Evolutionary conservation across 805 yeast genomes (phyloP).

Genomic region (Debaryomyces prosopidis): DNA sequence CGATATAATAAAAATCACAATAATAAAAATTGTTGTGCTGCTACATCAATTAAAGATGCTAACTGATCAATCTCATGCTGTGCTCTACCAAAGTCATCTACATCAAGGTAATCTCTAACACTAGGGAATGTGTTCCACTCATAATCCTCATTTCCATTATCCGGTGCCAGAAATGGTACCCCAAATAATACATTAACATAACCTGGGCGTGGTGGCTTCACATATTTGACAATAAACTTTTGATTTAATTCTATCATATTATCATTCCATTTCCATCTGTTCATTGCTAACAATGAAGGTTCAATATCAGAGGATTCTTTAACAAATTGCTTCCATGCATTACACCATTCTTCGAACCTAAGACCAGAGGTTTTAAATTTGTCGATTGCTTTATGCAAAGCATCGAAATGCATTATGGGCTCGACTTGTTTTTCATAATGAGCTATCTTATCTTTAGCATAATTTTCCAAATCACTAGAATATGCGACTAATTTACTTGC

Average conservation of each 20-base stretch:
- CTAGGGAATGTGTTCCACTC: constrained; percentile 74
- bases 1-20: not conserved
- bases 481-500: constrained; percentile 45
- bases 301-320: constrained; percentile 54
- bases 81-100: constrained; percentile 51
- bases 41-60: constrained; percentile 24
- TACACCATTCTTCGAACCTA: constrained; percentile 53
- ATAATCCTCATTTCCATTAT: constrained; percentile 27
- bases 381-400: constrained; percentile 24
- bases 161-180: constrained; percentile 60
- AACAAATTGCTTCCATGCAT: constrained; percentile 59
- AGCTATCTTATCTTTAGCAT: constrained; percentile 26
- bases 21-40: constrained; percentile 14
- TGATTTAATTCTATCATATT: constrained; percentile 58
- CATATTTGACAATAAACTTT: constrained; percentile 46
- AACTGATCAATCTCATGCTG: constrained; percentile 52
- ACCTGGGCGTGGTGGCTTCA: constrained; percentile 57
- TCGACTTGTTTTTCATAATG: constrained; percentile 7
- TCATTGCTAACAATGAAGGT: constrained; percentile 68
- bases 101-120: constrained; percentile 64
- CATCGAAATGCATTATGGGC: constrained; percentile 23
- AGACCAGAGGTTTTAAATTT: constrained; percentile 36
- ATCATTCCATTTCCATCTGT: constrained; percentile 82
- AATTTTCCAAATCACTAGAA: constrained; percentile 47
- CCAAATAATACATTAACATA: constrained; percentile 71